Conservation (phyloP, 345 rosid species). For the Lepidium africanum region DNA sequence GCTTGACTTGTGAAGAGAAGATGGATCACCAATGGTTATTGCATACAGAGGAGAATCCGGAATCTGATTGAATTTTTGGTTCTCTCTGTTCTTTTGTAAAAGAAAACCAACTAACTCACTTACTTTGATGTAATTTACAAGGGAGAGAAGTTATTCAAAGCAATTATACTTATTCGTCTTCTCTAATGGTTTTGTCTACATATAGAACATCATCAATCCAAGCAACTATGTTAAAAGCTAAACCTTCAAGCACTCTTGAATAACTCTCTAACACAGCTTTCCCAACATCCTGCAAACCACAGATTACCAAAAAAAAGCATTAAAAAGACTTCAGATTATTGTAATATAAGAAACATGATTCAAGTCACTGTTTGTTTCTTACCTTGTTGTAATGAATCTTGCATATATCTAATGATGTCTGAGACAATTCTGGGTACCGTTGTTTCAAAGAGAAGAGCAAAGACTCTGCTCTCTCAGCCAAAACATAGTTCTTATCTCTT, state of each 20-base stretch:
- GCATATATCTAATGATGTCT: slow-evolving; percentile 86
- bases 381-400: slow-evolving; percentile 82
- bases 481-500: slow-evolving; percentile 58
- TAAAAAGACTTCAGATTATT: not conserved
- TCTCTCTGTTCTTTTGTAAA: no score
- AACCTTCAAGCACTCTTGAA: slow-evolving; percentile 90
- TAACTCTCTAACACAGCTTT: slow-evolving; percentile 88
- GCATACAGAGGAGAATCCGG: not conserved
- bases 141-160: not conserved
- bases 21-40: not conserved
- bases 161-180: slow-evolving; percentile 4
- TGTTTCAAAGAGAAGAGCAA: slow-evolving; percentile 75
- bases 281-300: slow-evolving; percentile 68
- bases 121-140: not conserved
- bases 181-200: slow-evolving; percentile 48
- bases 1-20: slow-evolving; percentile 21
- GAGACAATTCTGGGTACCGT: slow-evolving; percentile 74
- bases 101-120: no score
- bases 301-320: not conserved
- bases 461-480: slow-evolving; percentile 84
- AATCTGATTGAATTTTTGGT: no score
- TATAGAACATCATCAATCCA: slow-evolving; percentile 84
- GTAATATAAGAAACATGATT: not conserved
- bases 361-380: not conserved
- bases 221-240: slow-evolving; percentile 83